Base-by-base conservation (phyloP, 257 asterid species). In the Penstemon newberryi region DNA sequence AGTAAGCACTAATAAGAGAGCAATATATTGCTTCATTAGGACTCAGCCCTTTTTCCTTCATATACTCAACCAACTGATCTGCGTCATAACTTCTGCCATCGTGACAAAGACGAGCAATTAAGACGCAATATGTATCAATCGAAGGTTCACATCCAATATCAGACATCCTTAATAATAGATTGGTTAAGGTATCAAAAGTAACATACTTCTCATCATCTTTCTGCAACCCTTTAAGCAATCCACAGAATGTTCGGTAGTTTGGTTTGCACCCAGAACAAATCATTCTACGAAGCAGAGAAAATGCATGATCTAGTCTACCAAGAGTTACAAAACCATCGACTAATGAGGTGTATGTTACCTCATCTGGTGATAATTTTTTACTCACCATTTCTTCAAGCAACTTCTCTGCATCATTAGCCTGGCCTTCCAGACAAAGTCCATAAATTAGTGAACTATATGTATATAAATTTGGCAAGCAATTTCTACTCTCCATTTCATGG, bases 381-480 rank as follows among this genome's bases (percentile, higher is more conserved):
- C 56, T 50, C 66, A 61, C 67, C 95, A 92, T 86, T 75, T 88
- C 97, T 60, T 73, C 73, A 49, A 92, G 86, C 71, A 92, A 70
- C 56, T 19, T 51, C 70, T 86, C 85, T 52, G 96, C 98, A 43
- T 84, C 85, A 60, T 77, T 83, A 69, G 76, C 81, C 76, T 81
- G 84, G 58, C 88, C 91, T 75, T 81, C 95, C 50, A 73, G 79
- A 83, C 97, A 90, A 69, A 85, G 77, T 46, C 98, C 98, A 46
- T 88, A 40, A 70, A 92, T 85, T 58, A 92, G 83, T 42, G 93
- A 81, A 79, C 94, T 79, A 60, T 92, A 90, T 38, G 98, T 88
- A 75, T 85, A 81, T 80, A 81, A 63, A 76, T 92, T 90, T 37
- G 98, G 96, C n/a, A 53, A 73, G 87, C 93, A 90, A 66, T 78